Conservation (phyloP, 495 filamentous ascomycete species). For the Neurospora sp. region DNA sequence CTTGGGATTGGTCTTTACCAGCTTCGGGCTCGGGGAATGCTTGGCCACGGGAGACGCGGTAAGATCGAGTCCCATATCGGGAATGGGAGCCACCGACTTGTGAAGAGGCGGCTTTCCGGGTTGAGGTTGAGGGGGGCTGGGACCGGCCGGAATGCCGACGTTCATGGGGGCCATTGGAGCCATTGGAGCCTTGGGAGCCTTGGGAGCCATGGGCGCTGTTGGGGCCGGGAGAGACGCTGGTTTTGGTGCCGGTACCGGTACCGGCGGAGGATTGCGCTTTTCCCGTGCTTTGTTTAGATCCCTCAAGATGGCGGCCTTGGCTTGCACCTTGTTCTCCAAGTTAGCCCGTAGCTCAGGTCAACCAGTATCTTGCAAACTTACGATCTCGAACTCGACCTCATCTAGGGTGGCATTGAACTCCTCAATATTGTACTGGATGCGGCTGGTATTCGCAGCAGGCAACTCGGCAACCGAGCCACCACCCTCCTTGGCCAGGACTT, state of each 20-base stretch:
- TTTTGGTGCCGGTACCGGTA: not conserved
- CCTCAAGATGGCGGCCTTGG: constrained; percentile 32
- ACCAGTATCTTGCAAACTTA: constrained; percentile 15
- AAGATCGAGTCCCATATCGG: constrained; percentile 35
- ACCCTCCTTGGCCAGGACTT: constrained; percentile 27
- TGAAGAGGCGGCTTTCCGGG: constrained; percentile 16
- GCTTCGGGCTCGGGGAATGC: constrained; percentile 11
- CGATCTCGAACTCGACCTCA: constrained; percentile 42
- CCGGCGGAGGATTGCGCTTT: constrained; percentile 7
- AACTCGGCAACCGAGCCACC: constrained; percentile 18
- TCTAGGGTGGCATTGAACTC: constrained; percentile 41
- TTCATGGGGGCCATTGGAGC: not conserved
- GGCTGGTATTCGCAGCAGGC: constrained; percentile 20
- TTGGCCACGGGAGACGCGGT: constrained; percentile 10
- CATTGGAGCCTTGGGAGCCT: not conserved
- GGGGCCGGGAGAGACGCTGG: constrained; percentile 16
- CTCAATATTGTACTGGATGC: constrained; percentile 27
- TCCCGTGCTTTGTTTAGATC: constrained; percentile 32
- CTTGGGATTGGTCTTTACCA: constrained; percentile 10
- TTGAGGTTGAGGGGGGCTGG: constrained; percentile 3
- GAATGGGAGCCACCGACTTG: constrained; percentile 37
- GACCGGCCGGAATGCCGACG: not conserved
- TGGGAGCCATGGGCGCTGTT: constrained; percentile 24
- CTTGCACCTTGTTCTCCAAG: constrained; percentile 18
- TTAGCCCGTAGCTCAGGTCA: not conserved